Evolutionary conservation across 2,329 filamentous ascomycete species (phyloP).

Genomic region (Pestalotiopsis sp.): DNA sequence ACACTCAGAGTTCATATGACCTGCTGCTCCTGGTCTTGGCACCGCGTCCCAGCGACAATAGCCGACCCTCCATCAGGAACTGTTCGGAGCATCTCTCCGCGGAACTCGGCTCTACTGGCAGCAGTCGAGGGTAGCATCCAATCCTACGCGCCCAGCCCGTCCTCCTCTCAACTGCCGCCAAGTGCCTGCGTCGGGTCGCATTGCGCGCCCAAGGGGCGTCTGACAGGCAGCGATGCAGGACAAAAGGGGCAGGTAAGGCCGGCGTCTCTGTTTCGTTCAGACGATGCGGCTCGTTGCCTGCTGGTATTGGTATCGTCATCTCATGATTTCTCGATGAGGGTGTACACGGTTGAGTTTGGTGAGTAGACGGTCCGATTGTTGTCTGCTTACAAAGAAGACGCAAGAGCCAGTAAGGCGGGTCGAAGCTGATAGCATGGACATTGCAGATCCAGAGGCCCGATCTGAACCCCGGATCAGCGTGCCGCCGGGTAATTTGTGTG

Average conservation of each 20-base stretch:
- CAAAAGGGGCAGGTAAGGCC: not conserved
- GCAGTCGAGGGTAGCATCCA: not conserved
- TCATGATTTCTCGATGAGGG: not conserved
- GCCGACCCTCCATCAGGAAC: not conserved
- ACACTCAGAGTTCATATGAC: not conserved
- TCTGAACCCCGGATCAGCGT: no score
- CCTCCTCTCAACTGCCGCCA: not conserved
- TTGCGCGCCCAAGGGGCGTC: not conserved
- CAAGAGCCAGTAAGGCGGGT: no score
- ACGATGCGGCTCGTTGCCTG: not conserved
- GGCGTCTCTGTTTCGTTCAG: not conserved
- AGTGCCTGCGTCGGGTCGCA: not conserved
- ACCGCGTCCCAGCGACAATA: not conserved
- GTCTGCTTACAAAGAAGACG: no score
- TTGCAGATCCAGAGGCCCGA: no score
- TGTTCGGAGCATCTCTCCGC: not conserved
- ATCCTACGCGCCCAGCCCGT: not conserved
- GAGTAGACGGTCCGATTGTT: no score
- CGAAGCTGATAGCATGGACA: no score
- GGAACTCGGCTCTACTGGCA: not conserved
- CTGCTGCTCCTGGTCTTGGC: not conserved
- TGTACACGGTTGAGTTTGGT: no score
- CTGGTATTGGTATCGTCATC: not conserved
- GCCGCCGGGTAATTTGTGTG: no score
- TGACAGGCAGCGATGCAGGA: not conserved